Conservation (phyloP, 2,329 filamentous ascomycete genomes). For the Ophiostoma australiae region DNA sequence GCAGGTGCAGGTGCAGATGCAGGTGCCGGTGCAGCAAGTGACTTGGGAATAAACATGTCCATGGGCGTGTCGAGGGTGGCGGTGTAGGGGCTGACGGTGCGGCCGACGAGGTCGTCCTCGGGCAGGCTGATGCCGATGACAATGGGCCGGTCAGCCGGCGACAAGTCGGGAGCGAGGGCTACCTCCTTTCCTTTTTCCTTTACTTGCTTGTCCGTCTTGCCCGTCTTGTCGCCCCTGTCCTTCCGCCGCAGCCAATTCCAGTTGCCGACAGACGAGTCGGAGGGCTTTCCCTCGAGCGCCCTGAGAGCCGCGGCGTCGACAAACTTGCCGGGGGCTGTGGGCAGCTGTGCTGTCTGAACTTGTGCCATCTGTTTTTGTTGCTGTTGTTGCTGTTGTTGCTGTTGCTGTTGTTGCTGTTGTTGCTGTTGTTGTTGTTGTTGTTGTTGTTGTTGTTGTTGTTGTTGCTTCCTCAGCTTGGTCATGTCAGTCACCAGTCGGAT, state of each 20-base stretch:
- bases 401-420: constrained; percentile 36
- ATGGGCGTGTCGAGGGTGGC: constrained; percentile 40
- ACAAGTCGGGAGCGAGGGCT: constrained; percentile 46
- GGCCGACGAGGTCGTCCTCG: constrained; percentile 44
- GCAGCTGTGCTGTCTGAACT: constrained; percentile 25
- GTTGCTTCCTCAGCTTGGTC: constrained; percentile 45
- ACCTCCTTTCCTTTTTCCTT: not conserved
- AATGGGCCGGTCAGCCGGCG: constrained; percentile 65
- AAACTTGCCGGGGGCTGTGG: constrained; percentile 42
- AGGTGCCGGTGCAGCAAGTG: no score
- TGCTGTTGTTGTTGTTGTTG: constrained; percentile 38
- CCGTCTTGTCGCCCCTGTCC: constrained; percentile 29
- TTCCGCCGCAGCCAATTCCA: constrained; percentile 53
- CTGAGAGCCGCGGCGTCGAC: constrained; percentile 56
- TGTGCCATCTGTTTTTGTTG: constrained; percentile 34
- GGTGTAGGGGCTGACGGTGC: constrained; percentile 49
- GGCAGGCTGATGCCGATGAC: constrained; percentile 66
- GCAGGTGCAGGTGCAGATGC: no score
- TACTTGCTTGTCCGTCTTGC: not conserved
- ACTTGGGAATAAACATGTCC: constrained; percentile 32
- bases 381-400: constrained; percentile 38
- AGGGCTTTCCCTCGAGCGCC: constrained; percentile 54
- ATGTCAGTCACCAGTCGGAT: constrained; percentile 69
- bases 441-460: constrained; percentile 37
- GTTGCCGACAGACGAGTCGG: constrained; percentile 50